Conservation (phyloP, 306 rosid genomes). For the Cucumis hystrix region DNA sequence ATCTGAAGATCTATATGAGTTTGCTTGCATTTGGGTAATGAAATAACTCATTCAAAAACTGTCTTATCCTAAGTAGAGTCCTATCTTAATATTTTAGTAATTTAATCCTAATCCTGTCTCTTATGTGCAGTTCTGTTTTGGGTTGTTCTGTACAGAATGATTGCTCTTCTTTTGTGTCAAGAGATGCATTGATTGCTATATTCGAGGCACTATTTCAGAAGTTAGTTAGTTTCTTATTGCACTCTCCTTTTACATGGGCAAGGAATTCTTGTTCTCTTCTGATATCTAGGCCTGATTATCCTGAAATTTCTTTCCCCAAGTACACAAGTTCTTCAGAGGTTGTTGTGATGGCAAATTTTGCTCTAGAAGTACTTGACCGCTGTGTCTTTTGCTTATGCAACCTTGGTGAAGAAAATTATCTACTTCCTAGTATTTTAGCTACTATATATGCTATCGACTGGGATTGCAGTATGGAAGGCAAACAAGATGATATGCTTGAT, state of each 20-base stretch:
- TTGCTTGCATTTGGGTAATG: not conserved
- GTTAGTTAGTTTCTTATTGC: constrained; percentile 49
- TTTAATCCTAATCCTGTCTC: constrained; percentile 3
- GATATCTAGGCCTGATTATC: constrained; percentile 12
- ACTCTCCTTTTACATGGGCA: constrained; percentile 60
- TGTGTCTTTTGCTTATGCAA: constrained; percentile 50
- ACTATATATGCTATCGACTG: constrained; percentile 55
- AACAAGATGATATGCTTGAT: constrained; percentile 27
- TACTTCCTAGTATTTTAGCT: constrained; percentile 55
- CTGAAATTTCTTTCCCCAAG: constrained; percentile 17
- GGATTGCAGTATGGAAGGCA: constrained; percentile 45
- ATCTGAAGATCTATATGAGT: not conserved
- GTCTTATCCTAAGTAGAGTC: not conserved
- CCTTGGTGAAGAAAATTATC: constrained; percentile 45
- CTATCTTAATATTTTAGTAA: not conserved
- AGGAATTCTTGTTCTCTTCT: constrained; percentile 38
- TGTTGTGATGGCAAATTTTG: constrained; percentile 48
- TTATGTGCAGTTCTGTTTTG: constrained; percentile 60
- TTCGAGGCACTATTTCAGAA: constrained; percentile 54
- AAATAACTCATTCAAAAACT: not conserved
- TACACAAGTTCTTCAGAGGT: constrained; percentile 25
- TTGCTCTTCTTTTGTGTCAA: constrained; percentile 46
- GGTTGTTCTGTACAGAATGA: constrained; percentile 55
- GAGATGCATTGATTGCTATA: constrained; percentile 38
- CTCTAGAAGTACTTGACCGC: constrained; percentile 71